Percentiles rank a stretch among this genome's conserved stretches.
phyloP scores from a whole-genome alignment of 768 basidiomycete genomes.

The Lentinula lateritia region DNA sequence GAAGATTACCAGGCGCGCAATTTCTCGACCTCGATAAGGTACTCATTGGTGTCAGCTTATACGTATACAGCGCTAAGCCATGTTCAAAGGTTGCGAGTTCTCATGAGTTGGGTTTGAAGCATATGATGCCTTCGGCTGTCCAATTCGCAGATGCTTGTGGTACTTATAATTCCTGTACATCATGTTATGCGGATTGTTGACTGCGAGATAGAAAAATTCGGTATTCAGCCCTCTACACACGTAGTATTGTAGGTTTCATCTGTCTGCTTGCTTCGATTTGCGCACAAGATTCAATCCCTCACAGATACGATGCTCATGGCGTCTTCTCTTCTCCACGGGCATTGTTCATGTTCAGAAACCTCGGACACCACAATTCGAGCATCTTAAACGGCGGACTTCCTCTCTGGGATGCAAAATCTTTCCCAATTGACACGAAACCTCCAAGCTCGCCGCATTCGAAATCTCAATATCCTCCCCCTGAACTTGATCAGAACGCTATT shows the following conservation, averaged over 20 bases:
- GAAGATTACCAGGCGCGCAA: conserved; percentile 65
- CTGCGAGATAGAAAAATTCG: conserved; percentile 46
- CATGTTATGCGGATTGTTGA: not conserved
- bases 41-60: not conserved
- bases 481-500: conserved; percentile 43
- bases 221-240: conserved; percentile 68
- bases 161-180: conserved; percentile 30
- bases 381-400: conserved; percentile 93
- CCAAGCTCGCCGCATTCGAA: conserved; percentile 19
- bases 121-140: conserved; percentile 83
- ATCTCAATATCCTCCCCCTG: conserved; percentile 47
- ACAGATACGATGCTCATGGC: conserved; percentile 85
- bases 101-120: conserved; percentile 77
- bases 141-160: conserved; percentile 78
- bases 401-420: conserved; percentile 66
- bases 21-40: conserved; percentile 77
- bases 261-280: not conserved
- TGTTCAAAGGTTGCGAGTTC: conserved; percentile 41
- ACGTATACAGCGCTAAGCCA: not conserved
- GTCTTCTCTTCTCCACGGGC: conserved; percentile 91
- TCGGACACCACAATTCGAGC: conserved; percentile 83
- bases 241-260: conserved; percentile 65
- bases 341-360: conserved; percentile 89
- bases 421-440: conserved; percentile 39
- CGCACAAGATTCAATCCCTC: conserved; percentile 4